Base-by-base conservation (phyloP, 768 basidiomycete species). In the Leccinum truebloodii region DNA sequence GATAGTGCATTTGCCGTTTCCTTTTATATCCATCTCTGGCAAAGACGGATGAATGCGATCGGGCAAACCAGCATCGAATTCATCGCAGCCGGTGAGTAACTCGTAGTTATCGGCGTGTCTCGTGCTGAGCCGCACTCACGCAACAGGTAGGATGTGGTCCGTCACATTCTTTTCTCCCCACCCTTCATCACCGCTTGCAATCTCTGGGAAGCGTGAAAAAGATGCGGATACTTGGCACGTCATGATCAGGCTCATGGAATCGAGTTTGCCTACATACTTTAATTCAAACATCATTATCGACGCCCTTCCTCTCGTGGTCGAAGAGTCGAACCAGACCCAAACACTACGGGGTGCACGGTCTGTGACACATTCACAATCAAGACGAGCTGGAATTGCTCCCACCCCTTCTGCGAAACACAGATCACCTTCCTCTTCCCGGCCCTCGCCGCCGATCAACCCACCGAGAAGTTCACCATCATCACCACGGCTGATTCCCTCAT, bases 11-110 rank as follows among this genome's bases (percentile, higher is more conserved):
- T 90, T 63, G 76, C 76, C 0, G 83, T 80, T 4, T 71, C 77
- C 26, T 79, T 89, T 54, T 75, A 78, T 13, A 76, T 90, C 14
- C 75, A 79, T 22, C 78, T 83, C 41, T 91, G 90, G 72, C 86
- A 88, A 71, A 83, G 82, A 63, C 79, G 89, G 34, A 86, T 91
- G 87, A 78, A 82, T 50, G 81, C 86, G n/a, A 79, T 83, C 12
- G 81, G 82, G 48, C 63, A 74, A 35, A 79, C 87, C n/a, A 65
- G 66, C n/a, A 66, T 89, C 7, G 88, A 91, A 62, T 90, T 90
- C 59, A 86, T 90, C 51, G 88, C 85, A 14, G 68, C 62, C 7
- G 60, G 72, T 72, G 37, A 53, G 51, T 4, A 10, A 22, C 2
- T 20, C 10, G 1, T 16, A 7, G 3, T 26, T 20, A 18, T 24